Percentiles rank a stretch among this genome's conserved stretches.
These are phyloP conservation scores for Exophiala bonariae DNA, from an alignment of 2,329 filamentous ascomycete species.

Conservation along the genomic window DNA sequence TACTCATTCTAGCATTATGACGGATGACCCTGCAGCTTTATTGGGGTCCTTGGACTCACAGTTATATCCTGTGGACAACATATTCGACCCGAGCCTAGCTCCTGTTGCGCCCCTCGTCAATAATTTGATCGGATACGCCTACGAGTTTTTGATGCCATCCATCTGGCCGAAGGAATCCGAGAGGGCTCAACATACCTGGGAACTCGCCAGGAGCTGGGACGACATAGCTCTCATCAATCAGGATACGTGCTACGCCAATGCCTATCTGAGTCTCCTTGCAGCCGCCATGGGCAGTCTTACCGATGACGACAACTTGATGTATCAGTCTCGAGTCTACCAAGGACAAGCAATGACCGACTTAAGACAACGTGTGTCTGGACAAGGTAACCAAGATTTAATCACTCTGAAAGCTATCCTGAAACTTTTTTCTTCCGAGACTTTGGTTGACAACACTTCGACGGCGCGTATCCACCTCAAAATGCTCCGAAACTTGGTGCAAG, in stretches of 20 bases:
- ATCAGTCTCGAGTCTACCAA: conserved; percentile 24
- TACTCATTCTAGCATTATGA: conserved; percentile 16
- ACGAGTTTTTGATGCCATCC: conserved; percentile 23
- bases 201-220: conserved; percentile 22
- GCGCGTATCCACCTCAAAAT: conserved; percentile 28
- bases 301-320: conserved; percentile 18
- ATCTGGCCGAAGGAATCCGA: conserved; percentile 23
- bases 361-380: conserved; percentile 17
- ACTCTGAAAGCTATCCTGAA: conserved; percentile 25
- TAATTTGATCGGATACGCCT: conserved; percentile 22
- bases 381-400: conserved; percentile 15
- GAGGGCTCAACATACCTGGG: conserved; percentile 14
- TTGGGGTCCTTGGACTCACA: conserved; percentile 8
- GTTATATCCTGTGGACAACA: conserved; percentile 7
- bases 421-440: conserved; percentile 26
- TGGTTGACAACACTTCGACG: conserved; percentile 26
- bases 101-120: conserved; percentile 19
- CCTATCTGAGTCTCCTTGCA: conserved; percentile 23
- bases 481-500: conserved; percentile 26
- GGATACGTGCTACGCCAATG: conserved; percentile 25
- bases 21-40: conserved; percentile 15
- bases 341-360: conserved; percentile 25
- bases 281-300: conserved; percentile 18
- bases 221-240: conserved; percentile 20
- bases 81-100: conserved; percentile 8